These are phyloP conservation scores for Amanita phalloides DNA, from an alignment of 768 basidiomycete species.

Conservation along the genomic window DNA sequence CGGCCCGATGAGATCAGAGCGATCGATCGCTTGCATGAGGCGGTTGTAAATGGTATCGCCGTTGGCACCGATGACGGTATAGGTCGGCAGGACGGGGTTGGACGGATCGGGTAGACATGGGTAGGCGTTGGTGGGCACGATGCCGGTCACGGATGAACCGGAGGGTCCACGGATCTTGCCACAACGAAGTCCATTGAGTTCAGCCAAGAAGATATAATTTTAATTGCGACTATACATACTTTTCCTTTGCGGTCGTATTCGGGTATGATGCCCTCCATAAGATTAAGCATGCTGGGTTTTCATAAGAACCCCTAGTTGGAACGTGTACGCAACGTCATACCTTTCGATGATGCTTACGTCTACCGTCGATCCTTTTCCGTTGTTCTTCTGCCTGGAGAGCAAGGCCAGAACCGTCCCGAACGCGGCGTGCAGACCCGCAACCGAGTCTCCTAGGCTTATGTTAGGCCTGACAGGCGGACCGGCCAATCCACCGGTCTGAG, in stretches of 20 bases:
- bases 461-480: conserved; percentile 64
- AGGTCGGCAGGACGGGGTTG: conserved; percentile 31
- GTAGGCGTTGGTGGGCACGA: conserved; percentile 68
- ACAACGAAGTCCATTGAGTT: neutral
- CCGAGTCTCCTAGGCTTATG: conserved; percentile 62
- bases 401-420: conserved; percentile 66
- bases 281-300: conserved; percentile 51
- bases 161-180: conserved; percentile 56
- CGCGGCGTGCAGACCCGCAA: conserved; percentile 63
- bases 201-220: neutral
- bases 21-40: conserved; percentile 50
- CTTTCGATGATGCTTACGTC: conserved; percentile 72
- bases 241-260: conserved; percentile 66
- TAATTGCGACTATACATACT: conserved; percentile 18
- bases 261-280: conserved; percentile 71
- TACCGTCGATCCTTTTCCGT: conserved; percentile 40
- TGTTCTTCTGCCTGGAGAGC: conserved; percentile 30
- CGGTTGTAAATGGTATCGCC: conserved; percentile 61
- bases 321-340: conserved; percentile 17
- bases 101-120: conserved; percentile 44
- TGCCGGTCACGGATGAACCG: conserved; percentile 65
- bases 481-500: conserved; percentile 36
- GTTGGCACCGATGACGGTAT: conserved; percentile 65
- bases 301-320: neutral
- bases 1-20: conserved; percentile 49